Evolutionary conservation across 2,329 filamentous ascomycete species (phyloP).

Genomic region (Nannizzia gypsea): DNA sequence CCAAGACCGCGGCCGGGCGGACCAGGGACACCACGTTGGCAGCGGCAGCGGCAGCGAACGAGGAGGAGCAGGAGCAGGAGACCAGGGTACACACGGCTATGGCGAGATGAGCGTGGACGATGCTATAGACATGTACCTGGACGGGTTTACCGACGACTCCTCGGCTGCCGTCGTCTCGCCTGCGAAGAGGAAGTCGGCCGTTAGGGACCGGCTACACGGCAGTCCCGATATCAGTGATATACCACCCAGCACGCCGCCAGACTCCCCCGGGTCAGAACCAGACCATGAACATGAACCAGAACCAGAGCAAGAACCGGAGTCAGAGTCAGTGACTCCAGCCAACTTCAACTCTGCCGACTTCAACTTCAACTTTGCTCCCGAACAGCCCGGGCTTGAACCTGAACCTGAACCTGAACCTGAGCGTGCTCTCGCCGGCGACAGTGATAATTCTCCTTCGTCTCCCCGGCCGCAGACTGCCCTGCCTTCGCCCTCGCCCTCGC

Average conservation of each 20-base stretch:
- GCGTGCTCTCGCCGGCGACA: too few species aligned
- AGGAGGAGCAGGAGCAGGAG: too few species aligned
- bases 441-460: background rate
- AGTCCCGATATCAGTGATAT: background rate
- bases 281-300: too few species aligned
- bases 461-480: background rate
- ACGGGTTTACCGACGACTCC: slow-evolving; percentile 40
- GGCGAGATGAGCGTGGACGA: slow-evolving; percentile 48
- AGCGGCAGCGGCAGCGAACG: too few species aligned
- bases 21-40: too few species aligned
- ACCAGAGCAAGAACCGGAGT: too few species aligned
- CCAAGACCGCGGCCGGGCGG: too few species aligned
- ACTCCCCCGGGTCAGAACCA: background rate
- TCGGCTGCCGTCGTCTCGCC: slow-evolving; percentile 15
- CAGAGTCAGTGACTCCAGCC: slow-evolving; percentile 14
- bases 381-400: too few species aligned
- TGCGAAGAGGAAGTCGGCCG: slow-evolving; percentile 28
- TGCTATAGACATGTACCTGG: slow-evolving; percentile 49
- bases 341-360: background rate
- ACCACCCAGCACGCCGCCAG: background rate
- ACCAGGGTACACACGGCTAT: slow-evolving; percentile 48
- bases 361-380: background rate
- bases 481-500: background rate
- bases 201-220: background rate
- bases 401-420: too few species aligned